Conservation (phyloP, 2,329 filamentous ascomycete genomes). For the Sporothrix inflata region DNA sequence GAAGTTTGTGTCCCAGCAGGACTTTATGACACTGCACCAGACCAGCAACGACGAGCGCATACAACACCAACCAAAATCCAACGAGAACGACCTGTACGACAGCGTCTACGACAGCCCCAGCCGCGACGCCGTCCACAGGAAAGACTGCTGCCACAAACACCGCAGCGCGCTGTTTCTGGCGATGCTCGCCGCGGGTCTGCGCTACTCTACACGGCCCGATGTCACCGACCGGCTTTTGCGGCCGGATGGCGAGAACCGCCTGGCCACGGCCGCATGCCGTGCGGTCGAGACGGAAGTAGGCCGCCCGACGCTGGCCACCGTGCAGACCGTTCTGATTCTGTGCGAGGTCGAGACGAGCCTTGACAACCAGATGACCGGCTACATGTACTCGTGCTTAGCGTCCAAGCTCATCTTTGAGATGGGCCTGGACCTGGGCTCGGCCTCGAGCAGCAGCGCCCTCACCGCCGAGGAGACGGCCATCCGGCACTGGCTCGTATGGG, state of each 20-base stretch:
- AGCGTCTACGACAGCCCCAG: not conserved
- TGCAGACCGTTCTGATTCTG: conserved; percentile 30
- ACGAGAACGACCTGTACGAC: not conserved
- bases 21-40: conserved; percentile 23
- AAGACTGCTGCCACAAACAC: conserved; percentile 21
- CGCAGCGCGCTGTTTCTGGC: conserved; percentile 28
- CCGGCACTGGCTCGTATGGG: conserved; percentile 31
- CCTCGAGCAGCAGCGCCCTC: conserved; percentile 17
- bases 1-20: conserved; percentile 28
- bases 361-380: conserved; percentile 31
- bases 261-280: conserved; percentile 21
- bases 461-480: conserved; percentile 25
- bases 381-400: conserved; percentile 31
- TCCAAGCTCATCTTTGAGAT: conserved; percentile 29
- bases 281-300: conserved; percentile 26
- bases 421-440: conserved; percentile 27
- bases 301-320: conserved; percentile 26
- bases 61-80: not conserved
- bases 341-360: conserved; percentile 29
- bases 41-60: not conserved
- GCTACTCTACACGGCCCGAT: conserved; percentile 25
- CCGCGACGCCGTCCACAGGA: not conserved
- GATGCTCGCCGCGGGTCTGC: conserved; percentile 29
- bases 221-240: conserved; percentile 22
- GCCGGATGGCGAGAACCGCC: conserved; percentile 22